Evolutionary conservation across 345 rosid genomes (phyloP), one percentile per base, ranked within the genome.

Genomic region (Excoecaria agallocha): DNA sequence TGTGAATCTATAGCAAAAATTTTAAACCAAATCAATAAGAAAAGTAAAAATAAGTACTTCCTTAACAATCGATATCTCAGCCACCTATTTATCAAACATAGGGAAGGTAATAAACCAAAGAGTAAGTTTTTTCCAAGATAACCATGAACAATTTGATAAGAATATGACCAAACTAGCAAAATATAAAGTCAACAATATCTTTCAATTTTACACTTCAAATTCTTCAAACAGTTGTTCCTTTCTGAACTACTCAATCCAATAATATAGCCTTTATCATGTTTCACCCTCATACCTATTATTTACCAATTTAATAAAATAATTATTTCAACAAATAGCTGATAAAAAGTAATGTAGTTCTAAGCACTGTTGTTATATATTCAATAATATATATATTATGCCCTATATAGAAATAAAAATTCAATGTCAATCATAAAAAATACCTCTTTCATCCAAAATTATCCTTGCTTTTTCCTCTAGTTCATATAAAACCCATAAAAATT

Each of bases 391-490:
- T n/a, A n/a, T n/a, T 11, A 55, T 12, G 22, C 62, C 62, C 13
- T 2, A 22, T 4, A 57, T 57, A 54, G 58, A 5, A 5, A 19
- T 5, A 24, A 11, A 59, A 3, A 59, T 25, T 59, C 16, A 24
- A 24, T 24, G 25, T 59, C 63, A 25, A 12, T 24, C 12, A 12
- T 22, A 7, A 20, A n/a, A 2, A 13, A 58, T 76, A 84, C 99
- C 99, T 87, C 99, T 89, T 89, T 95, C 99, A 82, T 95, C 99
- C 85, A 89, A 78, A 74, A 95, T 88, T 61, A 85, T 76, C 63
- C 86, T 93, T 1, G 97, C 99, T 82, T 95, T 95, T 82, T 95
- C 97, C 87, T 93, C 97, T 73, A 95, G 55, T 81, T 95, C 99
- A 75, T 74, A 87, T 30, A 95, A 83, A 43, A 95, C 99, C 98